Percentiles rank a stretch among this genome's conserved stretches.
phyloP scores from a whole-genome alignment of 108 stramenopile genomes.

The Cyclotella sp. region DNA sequence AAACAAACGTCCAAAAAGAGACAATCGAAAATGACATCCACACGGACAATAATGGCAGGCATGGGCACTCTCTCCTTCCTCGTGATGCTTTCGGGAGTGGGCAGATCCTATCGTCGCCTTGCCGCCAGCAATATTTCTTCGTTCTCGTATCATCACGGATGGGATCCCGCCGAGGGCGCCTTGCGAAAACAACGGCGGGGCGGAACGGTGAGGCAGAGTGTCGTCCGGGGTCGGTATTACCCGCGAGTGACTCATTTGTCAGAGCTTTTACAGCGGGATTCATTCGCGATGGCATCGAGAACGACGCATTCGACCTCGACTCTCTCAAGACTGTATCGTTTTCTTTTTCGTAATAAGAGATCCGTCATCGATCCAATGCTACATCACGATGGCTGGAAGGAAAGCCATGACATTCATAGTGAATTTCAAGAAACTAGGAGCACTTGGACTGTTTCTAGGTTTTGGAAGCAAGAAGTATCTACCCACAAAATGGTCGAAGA shows the following conservation, averaged over 20 bases:
- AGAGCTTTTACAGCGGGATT: not conserved
- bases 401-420: not conserved
- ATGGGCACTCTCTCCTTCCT: not conserved
- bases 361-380: slow-evolving; percentile 27
- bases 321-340: not conserved
- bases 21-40: not conserved
- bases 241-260: not conserved
- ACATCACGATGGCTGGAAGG: slow-evolving; percentile 18
- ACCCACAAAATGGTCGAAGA: not conserved
- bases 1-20: not conserved
- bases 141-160: not conserved
- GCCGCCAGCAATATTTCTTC: not conserved
- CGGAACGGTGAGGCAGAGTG: too few species aligned
- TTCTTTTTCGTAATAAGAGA: slow-evolving; percentile 8
- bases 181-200: not conserved
- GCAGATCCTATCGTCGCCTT: not conserved
- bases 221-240: too few species aligned
- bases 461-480: not conserved
- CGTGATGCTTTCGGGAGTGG: not conserved
- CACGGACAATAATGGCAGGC: not conserved
- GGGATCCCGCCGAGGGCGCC: not conserved
- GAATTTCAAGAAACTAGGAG: not conserved
- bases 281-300: not conserved
- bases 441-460: not conserved
- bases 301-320: not conserved